Percentiles rank a stretch among this genome's conserved stretches.
These are phyloP conservation scores for Colletotrichum neosansevieriae DNA, from an alignment of 2,329 filamentous ascomycete genomes.

Conservation along the genomic window DNA sequence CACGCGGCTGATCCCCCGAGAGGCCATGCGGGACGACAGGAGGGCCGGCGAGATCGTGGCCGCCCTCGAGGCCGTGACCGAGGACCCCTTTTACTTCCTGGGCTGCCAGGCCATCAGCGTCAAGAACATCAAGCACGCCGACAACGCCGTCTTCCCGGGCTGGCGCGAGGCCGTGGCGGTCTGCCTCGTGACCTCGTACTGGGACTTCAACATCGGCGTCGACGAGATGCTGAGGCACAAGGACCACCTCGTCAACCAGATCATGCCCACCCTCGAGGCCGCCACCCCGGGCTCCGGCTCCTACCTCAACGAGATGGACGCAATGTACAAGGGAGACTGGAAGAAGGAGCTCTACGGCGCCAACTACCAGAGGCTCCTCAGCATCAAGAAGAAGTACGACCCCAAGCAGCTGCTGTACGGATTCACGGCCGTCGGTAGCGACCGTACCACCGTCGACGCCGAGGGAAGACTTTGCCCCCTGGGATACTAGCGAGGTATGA, in stretches of 20 bases:
- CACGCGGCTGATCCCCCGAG: too few species aligned
- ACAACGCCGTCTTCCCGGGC: background rate
- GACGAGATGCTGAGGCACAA: background rate
- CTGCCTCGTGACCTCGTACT: background rate
- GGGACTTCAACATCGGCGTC: background rate
- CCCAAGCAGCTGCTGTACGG: slow-evolving; percentile 58
- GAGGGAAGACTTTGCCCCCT: background rate
- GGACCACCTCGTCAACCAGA: background rate
- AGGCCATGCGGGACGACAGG: too few species aligned
- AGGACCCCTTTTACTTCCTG: too few species aligned
- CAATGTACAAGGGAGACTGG: slow-evolving; percentile 47
- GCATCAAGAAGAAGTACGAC: slow-evolving; percentile 48
- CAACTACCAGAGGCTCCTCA: slow-evolving; percentile 43
- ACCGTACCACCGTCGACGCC: slow-evolving; percentile 52
- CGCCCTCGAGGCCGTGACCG: too few species aligned
- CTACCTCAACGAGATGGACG: slow-evolving; percentile 65
- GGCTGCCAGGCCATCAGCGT: background rate
- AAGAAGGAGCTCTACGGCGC: slow-evolving; percentile 46
- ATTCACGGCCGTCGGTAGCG: slow-evolving; percentile 61
- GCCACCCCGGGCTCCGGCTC: slow-evolving; percentile 56
- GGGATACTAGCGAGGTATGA: too few species aligned
- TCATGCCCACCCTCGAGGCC: slow-evolving; percentile 46
- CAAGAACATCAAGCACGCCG: background rate
- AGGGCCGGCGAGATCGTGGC: too few species aligned
- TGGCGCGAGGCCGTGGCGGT: slow-evolving; percentile 2